Conservation (phyloP, 2,329 filamentous ascomycete genomes). For the Talaromyces islandicus region DNA sequence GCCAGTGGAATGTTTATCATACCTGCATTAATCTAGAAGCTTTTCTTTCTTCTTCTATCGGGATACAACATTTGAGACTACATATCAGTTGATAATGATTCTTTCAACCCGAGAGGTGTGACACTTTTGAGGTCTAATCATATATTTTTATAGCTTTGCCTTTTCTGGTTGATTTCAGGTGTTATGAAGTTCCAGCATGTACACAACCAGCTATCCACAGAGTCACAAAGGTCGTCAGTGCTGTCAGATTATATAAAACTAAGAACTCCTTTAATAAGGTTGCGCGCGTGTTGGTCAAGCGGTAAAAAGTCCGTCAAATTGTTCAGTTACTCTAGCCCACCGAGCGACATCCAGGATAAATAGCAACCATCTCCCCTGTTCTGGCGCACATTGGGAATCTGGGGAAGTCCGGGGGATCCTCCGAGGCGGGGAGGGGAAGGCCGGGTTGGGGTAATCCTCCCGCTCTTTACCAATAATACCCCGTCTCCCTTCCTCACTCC, state of each 20-base stretch:
- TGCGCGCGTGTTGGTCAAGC: too few relatives aligned
- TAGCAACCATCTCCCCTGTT: not conserved
- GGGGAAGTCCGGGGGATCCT: not conserved
- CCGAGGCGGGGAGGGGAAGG: not conserved
- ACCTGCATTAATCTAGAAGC: not conserved
- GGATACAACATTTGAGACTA: too few relatives aligned
- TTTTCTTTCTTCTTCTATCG: not conserved
- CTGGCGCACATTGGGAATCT: not conserved
- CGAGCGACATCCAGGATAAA: not conserved
- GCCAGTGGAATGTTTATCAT: not conserved
- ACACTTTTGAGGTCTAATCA: too few relatives aligned
- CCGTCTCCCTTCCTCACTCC: not conserved
- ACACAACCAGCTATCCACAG: too few relatives aligned
- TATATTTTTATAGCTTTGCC: too few relatives aligned
- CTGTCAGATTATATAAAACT: too few relatives aligned
- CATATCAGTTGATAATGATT: too few relatives aligned
- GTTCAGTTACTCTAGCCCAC: not conserved
- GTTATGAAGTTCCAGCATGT: too few relatives aligned
- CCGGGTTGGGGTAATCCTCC: not conserved
- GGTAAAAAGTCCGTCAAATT: not conserved
- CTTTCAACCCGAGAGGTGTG: too few relatives aligned
- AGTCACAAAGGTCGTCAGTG: too few relatives aligned
- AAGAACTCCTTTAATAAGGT: too few relatives aligned
- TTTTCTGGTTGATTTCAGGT: too few relatives aligned
- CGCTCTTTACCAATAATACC: not conserved